Evolutionary conservation across 768 basidiomycete genomes (phyloP), one percentile per base, ranked within the genome.

Genomic region (Serendipita vermifera): DNA sequence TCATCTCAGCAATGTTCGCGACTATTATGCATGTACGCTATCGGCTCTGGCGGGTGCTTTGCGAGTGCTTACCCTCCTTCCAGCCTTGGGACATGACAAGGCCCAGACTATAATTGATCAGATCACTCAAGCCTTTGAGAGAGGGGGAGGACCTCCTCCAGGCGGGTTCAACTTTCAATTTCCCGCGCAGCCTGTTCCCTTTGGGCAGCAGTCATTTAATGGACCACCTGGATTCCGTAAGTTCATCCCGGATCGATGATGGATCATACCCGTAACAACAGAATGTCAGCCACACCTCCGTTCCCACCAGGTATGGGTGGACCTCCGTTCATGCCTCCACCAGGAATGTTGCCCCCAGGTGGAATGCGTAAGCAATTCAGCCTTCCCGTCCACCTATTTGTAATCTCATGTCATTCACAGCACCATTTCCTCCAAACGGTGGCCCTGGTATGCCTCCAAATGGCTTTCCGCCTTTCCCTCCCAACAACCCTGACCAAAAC

Each of bases 41-140:
- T 22, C 24, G 17, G n/a, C n/a, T 38, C 22, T 11, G 24, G 14
- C 41, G 20, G 7, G 11, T 2, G 27, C 24, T 24, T 9, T 17
- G 15, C 32, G 35, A 11, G 31, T 33, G 35, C n/a, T 26, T n/a
- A 31, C 40, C 17, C 55, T 48, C 54, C 43, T 36, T 56, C 57
- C 61, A 72, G 71, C 66, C 11, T 63, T 75, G 54, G 72, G 73
- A 56, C 91, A 97, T 70, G 93, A 98, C 77, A 94, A 94, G 69
- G 93, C 94, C 15, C 96, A 99, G 70, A 90, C 73, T 64, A 91
- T 98, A 67, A 98, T 99, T 67, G 94, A 99, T 77, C 89, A 94
- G 70, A 98, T 99, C 69, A 93, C 91, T 33, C 82, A 86, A 20
- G 83, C 87, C 24, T 96, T 94, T 65, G 94, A 98, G 70, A 78